Base-by-base conservation (phyloP, 1,284 basidiomycete genomes). In the Boletus sp. region DNA sequence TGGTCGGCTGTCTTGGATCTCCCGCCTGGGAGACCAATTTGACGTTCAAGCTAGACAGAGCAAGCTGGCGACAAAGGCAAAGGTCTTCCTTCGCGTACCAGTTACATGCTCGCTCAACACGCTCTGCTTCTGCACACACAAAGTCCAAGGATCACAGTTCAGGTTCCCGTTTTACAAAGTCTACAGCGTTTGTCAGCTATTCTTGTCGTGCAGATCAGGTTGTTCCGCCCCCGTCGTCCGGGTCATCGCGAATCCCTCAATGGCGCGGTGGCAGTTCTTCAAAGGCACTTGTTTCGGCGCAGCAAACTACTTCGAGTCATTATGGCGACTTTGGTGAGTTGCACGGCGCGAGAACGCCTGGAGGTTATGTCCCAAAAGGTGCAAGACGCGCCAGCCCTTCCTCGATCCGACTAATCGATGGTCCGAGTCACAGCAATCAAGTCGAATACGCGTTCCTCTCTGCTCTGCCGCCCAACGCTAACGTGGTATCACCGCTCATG, bases 1-100 rank as follows among this genome's bases (percentile, higher is more conserved):
- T 60, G 37, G 53, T 65, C 8, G 66, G 62, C 9, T 67, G 53
- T 36, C 52, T 65, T 16, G 62, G 62, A 23, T 68, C 66, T 9
- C 62, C 62, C 22, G 9, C 46, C 13, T 68, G 66, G 65, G 62
- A 65, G 48, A 63, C 57, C 3, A 41, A 22, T 10, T 36, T 55
- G 33, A 45, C 44, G 8, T 51, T 59, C 10, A 52, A 44, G n/a
- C 32, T 60, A 36, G 41, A 50, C 41, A 29, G 32, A 3, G 34
- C 41, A 14, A 14, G 29, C 12, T 50, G 59, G 51, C 45, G 47
- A 34, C 51, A 35, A 27, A 29, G 19, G 12, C 42, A 34, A 8
- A 34, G 26, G 22, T 30, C 46, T 32, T 47, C 46, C 2, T 49
- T 49, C 19, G 39, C 16, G 29, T 49, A 57, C 42, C 52, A 22